Evolutionary conservation across 106 monocot genomes (phyloP), one percentile per base, ranked within the genome.

Genomic region (Dendrobium nobile): DNA sequence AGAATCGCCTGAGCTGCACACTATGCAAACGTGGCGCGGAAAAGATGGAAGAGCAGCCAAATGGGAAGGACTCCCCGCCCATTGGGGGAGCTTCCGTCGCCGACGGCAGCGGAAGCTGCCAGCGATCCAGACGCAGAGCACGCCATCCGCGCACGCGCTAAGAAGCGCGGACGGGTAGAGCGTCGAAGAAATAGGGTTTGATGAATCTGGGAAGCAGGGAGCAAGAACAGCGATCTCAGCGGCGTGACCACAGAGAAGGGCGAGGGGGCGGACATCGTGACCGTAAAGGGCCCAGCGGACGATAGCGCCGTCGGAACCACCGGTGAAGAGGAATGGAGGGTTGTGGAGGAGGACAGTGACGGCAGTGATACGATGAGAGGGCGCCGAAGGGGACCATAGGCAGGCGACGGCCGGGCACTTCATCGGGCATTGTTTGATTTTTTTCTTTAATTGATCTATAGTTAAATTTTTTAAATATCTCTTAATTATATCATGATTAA

Each of bases 291-390:
- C 68, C 95, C 95, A 95, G 77, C 86, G 85, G 83, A 95, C 31
- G 86, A 95, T 84, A 89, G 95, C 83, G 72, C 95, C 95, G 80
- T 95, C 87, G 58, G 91, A 88, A 67, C 86, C 87, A 41, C 91
- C 93, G 73, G 95, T 93, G 91, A 79, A 95, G 86, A 95, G 89
- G 61, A 86, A 28, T 40, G 88, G 64, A 42, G 83, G 82, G 7
- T 78, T 19, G 76, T 48, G 76, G 37, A 80, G 28, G 41, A 83
- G 42, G 77, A 82, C 56, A 48, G 85, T 80, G 72, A 75, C 77
- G 47, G 93, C 80, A 17, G 89, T 88, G 76, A 87, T 67, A 42
- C 73, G 85, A 80, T 93, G 95, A 17, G 85, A 81, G 10, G 90
- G 93, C 43, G 85, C 85, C 11, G 93, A 70, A 18, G 82, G 54